phyloP scores from a whole-genome alignment of 805 yeast genomes.

The Starmerella stigmatis region DNA sequence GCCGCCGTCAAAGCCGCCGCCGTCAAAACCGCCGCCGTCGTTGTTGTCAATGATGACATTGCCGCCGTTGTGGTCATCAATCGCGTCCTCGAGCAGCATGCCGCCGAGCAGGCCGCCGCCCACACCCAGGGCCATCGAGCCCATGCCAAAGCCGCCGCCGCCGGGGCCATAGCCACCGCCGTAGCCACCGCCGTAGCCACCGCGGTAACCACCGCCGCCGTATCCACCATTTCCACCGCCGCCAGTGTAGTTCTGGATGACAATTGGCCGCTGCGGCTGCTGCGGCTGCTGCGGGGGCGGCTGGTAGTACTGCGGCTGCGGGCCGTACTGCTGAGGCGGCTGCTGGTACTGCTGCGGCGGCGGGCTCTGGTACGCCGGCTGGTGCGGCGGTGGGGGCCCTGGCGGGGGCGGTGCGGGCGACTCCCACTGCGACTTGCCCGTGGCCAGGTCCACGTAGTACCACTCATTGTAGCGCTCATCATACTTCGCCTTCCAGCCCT shows the following conservation, averaged over 20 bases:
- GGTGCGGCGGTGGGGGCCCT: slow-evolving; percentile 21
- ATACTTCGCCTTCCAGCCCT: slow-evolving; percentile 33
- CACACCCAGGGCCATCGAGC: slow-evolving; percentile 34
- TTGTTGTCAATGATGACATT: slow-evolving; percentile 33
- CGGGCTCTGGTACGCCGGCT: slow-evolving; percentile 10
- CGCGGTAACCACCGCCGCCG: slow-evolving; percentile 28
- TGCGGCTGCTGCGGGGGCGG: slow-evolving; percentile 25
- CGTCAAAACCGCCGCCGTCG: slow-evolving; percentile 21
- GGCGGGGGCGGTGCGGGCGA: slow-evolving; percentile 29
- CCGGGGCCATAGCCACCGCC: slow-evolving; percentile 14
- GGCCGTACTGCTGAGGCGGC: slow-evolving; percentile 21
- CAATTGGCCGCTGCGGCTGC: slow-evolving; percentile 22
- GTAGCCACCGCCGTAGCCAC: slow-evolving; percentile 12
- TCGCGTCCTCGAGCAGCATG: slow-evolving; percentile 24
- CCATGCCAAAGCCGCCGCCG: slow-evolving; percentile 39
- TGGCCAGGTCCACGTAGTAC: slow-evolving; percentile 67
- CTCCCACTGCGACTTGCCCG: slow-evolving; percentile 85
- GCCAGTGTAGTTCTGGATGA: slow-evolving; percentile 24
- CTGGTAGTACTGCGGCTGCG: slow-evolving; percentile 18
- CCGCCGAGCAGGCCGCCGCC: slow-evolving; percentile 29
- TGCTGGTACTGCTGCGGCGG: slow-evolving; percentile 32
- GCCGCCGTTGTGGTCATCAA: slow-evolving; percentile 13
- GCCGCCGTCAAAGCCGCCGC: slow-evolving; percentile 23
- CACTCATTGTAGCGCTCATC: slow-evolving; percentile 45
- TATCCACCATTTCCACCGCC: slow-evolving; percentile 32